Conservation (phyloP, 139 green algal genomes). For the Coelastrella sp. region DNA sequence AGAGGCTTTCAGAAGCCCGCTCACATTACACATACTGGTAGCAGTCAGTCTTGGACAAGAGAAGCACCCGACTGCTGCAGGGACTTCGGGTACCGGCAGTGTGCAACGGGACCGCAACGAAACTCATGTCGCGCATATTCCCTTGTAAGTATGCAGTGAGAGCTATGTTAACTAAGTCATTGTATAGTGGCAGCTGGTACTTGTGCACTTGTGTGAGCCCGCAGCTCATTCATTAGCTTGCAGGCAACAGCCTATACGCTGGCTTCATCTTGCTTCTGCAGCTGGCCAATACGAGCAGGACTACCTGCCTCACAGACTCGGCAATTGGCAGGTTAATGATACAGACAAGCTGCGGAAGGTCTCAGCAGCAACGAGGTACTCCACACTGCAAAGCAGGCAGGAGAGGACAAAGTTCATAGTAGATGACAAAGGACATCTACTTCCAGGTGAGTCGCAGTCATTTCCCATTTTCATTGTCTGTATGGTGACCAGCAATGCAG, state of each 20-base stretch:
- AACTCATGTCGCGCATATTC: background rate
- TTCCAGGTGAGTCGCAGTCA: conserved; percentile 35
- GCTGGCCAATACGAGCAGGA: conserved; percentile 55
- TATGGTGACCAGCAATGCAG: too few relatives aligned
- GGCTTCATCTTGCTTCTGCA: background rate
- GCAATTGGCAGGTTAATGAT: conserved; percentile 54
- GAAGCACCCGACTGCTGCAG: too few relatives aligned
- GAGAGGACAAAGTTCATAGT: conserved; percentile 53
- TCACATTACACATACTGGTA: too few relatives aligned
- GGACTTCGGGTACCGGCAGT: background rate
- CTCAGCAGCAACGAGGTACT: conserved; percentile 46
- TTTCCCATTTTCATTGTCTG: background rate
- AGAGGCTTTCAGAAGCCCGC: background rate
- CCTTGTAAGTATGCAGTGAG: background rate
- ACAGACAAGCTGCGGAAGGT: conserved; percentile 37
- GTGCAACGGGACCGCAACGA: background rate
- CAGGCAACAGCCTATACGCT: too few relatives aligned
- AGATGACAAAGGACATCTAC: conserved; percentile 60
- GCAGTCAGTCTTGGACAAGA: too few relatives aligned
- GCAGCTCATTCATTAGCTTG: too few relatives aligned
- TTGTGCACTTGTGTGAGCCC: too few relatives aligned
- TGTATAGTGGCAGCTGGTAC: too few relatives aligned
- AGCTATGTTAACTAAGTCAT: too few relatives aligned
- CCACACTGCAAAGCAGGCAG: conserved; percentile 45
- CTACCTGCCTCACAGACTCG: conserved; percentile 47